Base-by-base conservation (phyloP, 2,329 filamentous ascomycete genomes). In the Dendryphion nanum region DNA sequence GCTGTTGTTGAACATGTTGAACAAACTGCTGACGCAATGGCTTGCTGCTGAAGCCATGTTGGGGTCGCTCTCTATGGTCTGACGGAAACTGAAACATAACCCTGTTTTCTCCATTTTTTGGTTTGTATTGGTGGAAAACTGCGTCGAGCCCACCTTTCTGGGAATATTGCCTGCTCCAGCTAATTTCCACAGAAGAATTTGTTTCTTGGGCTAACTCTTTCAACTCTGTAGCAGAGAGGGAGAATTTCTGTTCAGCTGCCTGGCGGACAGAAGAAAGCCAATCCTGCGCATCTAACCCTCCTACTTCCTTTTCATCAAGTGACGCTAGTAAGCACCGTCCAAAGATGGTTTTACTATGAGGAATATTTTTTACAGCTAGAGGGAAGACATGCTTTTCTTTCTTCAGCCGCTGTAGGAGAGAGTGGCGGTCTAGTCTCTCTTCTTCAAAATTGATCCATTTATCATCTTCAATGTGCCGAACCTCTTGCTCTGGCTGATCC, bases 21-120 rank as follows among this genome's bases (percentile, higher is more conserved):
- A 53, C 51, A 18, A 61, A 52, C 24, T 55, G 53, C 28, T 44
- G 29, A 16, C 19, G 36, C 20, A 38, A 33, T 20, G 29, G 36
- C 30, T 33, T 33, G 29, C 21, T 38, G 29, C 18, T 38, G n/a
- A 38, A 12, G 10, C 18, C 30, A 30, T 33, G 29, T 26, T 21
- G 29, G n/a, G 29, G 29, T 14, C 36, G 29, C 3, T 19, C 36
- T 28, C n/a, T 14, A 26, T 38, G 18, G 30, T 38, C 29, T 20
- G 18, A 19, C 26, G 36, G 36, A 20, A 38, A 38, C 16, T 19
- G 8, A 15, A 31, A 31, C 15, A 31, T 10, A 7, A 31, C 29
- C 15, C 29, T 10, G 14, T n/a, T 14, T 16, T 30, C 30, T 7
- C 12, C 30, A 12, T n/a, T n/a, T n/a, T 23, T 7, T 6, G 18